phyloP scores from a whole-genome alignment of 345 rosid species.

The Gossypium herbaceum region DNA sequence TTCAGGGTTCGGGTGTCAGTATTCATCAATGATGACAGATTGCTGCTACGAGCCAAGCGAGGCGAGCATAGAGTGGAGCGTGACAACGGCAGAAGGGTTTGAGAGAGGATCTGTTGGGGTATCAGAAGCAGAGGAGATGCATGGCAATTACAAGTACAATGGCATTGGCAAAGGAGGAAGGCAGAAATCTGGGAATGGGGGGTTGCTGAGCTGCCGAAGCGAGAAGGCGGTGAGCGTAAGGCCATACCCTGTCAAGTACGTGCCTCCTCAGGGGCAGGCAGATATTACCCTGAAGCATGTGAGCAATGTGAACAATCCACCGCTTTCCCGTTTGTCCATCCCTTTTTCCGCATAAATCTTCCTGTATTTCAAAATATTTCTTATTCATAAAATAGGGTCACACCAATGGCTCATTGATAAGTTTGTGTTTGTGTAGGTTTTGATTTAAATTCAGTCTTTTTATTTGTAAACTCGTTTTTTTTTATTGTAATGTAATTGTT shows the following conservation, averaged over 20 bases:
- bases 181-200: constrained; percentile 26
- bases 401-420: too few species aligned
- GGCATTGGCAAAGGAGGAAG: constrained; percentile 21
- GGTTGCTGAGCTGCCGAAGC: constrained; percentile 61
- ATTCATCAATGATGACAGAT: constrained; percentile 28
- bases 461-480: too few species aligned
- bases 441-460: too few species aligned
- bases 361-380: neutral
- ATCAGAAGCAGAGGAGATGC: constrained; percentile 24
- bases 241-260: constrained; percentile 45
- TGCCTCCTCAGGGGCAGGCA: constrained; percentile 16
- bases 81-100: constrained; percentile 69
- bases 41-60: constrained; percentile 86
- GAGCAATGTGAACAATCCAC: constrained; percentile 29
- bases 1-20: neutral
- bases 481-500: too few species aligned
- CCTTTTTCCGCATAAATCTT: constrained; percentile 10
- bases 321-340: constrained; percentile 22
- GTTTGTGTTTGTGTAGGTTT: too few species aligned
- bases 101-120: constrained; percentile 36
- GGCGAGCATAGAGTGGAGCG: constrained; percentile 90
- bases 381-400: too few species aligned
- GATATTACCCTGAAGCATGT: constrained; percentile 29
- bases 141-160: constrained; percentile 4
- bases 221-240: constrained; percentile 82